A percentile compares a stretch with the other conserved stretches of the same genome.
phyloP scores from a whole-genome alignment of 2,329 filamentous ascomycete genomes.

The Pseudogymnoascus sp. region DNA sequence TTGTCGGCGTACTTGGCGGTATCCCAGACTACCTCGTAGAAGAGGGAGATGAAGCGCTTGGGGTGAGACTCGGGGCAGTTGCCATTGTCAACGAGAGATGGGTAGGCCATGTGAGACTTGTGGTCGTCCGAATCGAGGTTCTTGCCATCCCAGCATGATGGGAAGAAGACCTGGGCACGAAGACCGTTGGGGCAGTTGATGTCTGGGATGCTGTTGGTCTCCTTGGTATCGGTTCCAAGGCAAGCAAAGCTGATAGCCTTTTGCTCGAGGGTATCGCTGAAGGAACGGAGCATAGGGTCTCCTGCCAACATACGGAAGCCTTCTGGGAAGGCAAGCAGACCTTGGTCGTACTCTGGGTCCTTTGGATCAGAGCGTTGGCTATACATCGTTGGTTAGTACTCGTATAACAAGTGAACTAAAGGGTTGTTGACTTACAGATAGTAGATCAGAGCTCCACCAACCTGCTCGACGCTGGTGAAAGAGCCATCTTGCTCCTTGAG shows the following conservation, averaged over 20 bases:
- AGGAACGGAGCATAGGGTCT: constrained; percentile 43
- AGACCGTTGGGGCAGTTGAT: constrained; percentile 44
- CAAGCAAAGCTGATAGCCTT: constrained; percentile 49
- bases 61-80: constrained; percentile 43
- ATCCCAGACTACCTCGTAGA: constrained; percentile 51
- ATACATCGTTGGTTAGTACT: constrained; percentile 7
- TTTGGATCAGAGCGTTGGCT: constrained; percentile 34
- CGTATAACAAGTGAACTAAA: not conserved
- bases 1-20: constrained; percentile 41
- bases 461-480: constrained; percentile 37
- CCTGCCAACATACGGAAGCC: constrained; percentile 61
- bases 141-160: constrained; percentile 54
- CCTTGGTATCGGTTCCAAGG: constrained; percentile 36
- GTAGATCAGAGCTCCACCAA: constrained; percentile 48
- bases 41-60: constrained; percentile 47
- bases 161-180: constrained; percentile 48
- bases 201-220: constrained; percentile 45
- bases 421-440: constrained; percentile 36
- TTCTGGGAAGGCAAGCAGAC: constrained; percentile 50
- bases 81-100: constrained; percentile 38
- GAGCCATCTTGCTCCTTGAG: constrained; percentile 45
- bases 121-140: constrained; percentile 47
- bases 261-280: constrained; percentile 37
- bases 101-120: constrained; percentile 48
- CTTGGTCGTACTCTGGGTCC: constrained; percentile 34